Evolutionary conservation across 2,329 filamentous ascomycete species (phyloP).

Genomic region (Diplodia seriata): DNA sequence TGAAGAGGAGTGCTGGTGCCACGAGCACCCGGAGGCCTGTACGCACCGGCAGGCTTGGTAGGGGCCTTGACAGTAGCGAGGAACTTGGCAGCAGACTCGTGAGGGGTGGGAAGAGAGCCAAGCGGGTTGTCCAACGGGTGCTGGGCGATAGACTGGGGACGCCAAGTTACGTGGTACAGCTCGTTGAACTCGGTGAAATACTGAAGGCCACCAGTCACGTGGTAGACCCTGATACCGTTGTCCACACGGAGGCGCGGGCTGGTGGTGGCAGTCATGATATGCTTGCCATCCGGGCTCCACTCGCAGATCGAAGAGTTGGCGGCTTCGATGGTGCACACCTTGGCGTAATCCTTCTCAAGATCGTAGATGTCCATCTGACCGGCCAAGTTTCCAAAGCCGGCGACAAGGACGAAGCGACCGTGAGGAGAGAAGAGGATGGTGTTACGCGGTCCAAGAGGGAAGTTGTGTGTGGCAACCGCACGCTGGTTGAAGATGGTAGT

Average conservation of each 20-base stretch:
- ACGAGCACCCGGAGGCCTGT: constrained; percentile 91
- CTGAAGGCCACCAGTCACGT: constrained; percentile 86
- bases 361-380: constrained; percentile 99
- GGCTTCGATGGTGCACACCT: constrained; percentile 92
- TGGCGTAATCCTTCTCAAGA: constrained; percentile 89
- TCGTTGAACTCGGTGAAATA: constrained; percentile 96
- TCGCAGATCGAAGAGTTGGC: constrained; percentile 95
- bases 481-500: constrained; percentile 96
- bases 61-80: constrained; percentile 89
- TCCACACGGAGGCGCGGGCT: constrained; percentile 94
- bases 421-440: constrained; percentile 94
- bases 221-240: constrained; percentile 95
- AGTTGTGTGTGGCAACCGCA: constrained; percentile 81
- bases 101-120: constrained; percentile 74
- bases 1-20: constrained; percentile 87
- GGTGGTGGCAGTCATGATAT: constrained; percentile 96
- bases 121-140: constrained; percentile 74
- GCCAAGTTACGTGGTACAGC: constrained; percentile 87
- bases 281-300: constrained; percentile 95
- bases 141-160: constrained; percentile 71
- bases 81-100: constrained; percentile 81
- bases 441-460: constrained; percentile 87
- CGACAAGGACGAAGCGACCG: constrained; percentile 89
- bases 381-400: constrained; percentile 95
- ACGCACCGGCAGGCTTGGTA: constrained; percentile 95